Evolutionary conservation across 1,284 basidiomycete genomes (phyloP).

Genomic region (Phlebopus sp.): DNA sequence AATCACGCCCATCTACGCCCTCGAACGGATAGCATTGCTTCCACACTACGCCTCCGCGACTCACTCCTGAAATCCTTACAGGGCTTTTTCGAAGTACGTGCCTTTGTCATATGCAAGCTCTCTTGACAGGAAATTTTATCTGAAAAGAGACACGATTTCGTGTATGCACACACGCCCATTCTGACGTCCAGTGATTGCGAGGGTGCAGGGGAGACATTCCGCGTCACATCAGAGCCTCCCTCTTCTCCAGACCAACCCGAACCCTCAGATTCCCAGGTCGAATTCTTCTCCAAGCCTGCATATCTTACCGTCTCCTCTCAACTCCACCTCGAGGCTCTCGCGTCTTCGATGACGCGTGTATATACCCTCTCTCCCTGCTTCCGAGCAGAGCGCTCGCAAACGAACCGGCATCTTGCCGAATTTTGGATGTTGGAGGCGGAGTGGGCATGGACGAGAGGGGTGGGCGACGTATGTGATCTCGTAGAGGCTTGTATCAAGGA

Average conservation of each 20-base stretch:
- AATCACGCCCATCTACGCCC: slow-evolving; percentile 82
- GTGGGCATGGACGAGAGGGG: slow-evolving; percentile 57
- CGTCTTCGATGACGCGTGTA: slow-evolving; percentile 74
- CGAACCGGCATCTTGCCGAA: slow-evolving; percentile 91
- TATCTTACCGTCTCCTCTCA: slow-evolving; percentile 95
- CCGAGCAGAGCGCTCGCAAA: slow-evolving; percentile 87
- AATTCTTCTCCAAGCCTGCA: slow-evolving; percentile 73
- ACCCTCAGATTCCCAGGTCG: slow-evolving; percentile 26
- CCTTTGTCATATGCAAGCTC: not conserved
- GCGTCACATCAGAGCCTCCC: slow-evolving; percentile 43
- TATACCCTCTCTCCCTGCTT: slow-evolving; percentile 94
- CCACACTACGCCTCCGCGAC: slow-evolving; percentile 75
- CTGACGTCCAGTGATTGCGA: slow-evolving; percentile 93
- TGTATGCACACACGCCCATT: slow-evolving; percentile 81
- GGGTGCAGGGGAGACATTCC: slow-evolving; percentile 95
- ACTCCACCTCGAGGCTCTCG: slow-evolving; percentile 90
- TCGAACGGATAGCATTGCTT: slow-evolving; percentile 68
- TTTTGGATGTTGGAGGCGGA: slow-evolving; percentile 99
- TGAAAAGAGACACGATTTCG: slow-evolving; percentile 70
- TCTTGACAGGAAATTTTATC: slow-evolving; percentile 2
- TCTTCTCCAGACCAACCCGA: slow-evolving; percentile 1
- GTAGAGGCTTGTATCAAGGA: slow-evolving; percentile 67
- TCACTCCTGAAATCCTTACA: slow-evolving; percentile 50
- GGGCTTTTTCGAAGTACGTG: slow-evolving; percentile 68
- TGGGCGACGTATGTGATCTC: slow-evolving; percentile 64